phyloP scores from a whole-genome alignment of 1,284 basidiomycete genomes.

The Gymnopus androsaceus region DNA sequence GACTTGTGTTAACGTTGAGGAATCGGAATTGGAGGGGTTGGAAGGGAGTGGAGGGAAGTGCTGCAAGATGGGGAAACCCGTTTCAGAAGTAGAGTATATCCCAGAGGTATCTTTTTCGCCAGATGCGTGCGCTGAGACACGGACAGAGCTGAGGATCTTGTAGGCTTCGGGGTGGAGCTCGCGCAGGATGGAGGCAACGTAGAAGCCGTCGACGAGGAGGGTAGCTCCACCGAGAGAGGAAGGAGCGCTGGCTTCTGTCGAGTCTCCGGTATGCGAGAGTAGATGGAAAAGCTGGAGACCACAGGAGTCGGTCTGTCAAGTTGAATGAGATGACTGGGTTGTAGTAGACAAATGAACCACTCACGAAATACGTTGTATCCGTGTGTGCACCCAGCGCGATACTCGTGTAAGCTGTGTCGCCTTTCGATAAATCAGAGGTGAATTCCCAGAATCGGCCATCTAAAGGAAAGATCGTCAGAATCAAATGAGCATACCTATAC shows the following conservation, averaged over 20 bases:
- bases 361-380: conserved; percentile 91
- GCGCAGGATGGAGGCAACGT: conserved; percentile 80
- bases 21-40: conserved; percentile 64
- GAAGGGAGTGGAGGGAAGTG: no score
- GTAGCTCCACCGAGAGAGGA: conserved; percentile 70
- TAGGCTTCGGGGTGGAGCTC: conserved; percentile 77
- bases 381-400: conserved; percentile 90
- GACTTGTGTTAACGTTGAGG: conserved; percentile 74
- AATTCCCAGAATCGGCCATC: conserved; percentile 98
- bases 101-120: conserved; percentile 73
- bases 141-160: conserved; percentile 66
- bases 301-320: conserved; percentile 81
- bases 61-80: conserved; percentile 74
- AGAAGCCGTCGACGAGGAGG: conserved; percentile 93
- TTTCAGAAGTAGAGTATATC: conserved; percentile 55
- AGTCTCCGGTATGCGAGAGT: conserved; percentile 72
- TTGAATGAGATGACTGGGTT: conserved; percentile 9
- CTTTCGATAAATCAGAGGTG: conserved; percentile 87
- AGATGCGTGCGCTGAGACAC: conserved; percentile 85
- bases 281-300: conserved; percentile 96
- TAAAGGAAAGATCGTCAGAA: no score
- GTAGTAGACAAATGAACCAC: conserved; percentile 24
- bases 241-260: no score
- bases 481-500: no score
- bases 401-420: conserved; percentile 91